Base-by-base conservation (phyloP, 2,329 filamentous ascomycete species). In the Myriosclerotinia duriaeana region DNA sequence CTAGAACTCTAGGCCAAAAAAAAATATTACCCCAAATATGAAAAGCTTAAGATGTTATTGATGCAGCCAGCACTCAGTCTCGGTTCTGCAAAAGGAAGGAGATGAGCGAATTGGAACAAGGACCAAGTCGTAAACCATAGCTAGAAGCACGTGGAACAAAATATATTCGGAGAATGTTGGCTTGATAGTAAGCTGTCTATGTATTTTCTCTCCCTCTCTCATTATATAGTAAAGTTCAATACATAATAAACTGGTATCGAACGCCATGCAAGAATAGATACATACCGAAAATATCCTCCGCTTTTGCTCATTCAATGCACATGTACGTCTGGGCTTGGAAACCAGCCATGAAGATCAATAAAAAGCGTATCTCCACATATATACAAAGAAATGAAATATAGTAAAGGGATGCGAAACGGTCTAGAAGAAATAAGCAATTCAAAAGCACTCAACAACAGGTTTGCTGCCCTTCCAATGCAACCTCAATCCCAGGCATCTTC, bases 401-500 rank as follows among this genome's bases (percentile, higher is more conserved):
- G 7, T 2, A 22, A 44, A 11, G 26, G 11, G 46, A 46, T 46
- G 17, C 26, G 9, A 5, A 59, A 7, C 3, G 20, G 7, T 59
- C 11, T 36, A 4, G 17, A 46, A n/a, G 40, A 46, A n/a, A 59
- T 46, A n/a, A 11, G 26, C 14, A 48, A 46, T 6, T 5, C 1
- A n/a, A 42, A 46, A 7, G 17, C 14, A 42, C 9, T 15, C 4
- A 4, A 59, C 12, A 34, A 46, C 5, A 17, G 8, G 2, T 20
- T 58, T n/a, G 6, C 11, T 15, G 9, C 9, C 40, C 26, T 12
- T 1, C 4, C 11, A 2, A n/a, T 3, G 5, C 3, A 5, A 2
- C 12, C 26, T 48, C 11, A 22, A 36, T 2, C 1, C 2, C 8
- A n/a, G n/a, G 1, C 0, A 14, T 20, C 6, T 8, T 9, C 1